These are phyloP conservation scores for Capsicum rhomboideum DNA, from an alignment of 257 asterid species.

Conservation along the genomic window DNA sequence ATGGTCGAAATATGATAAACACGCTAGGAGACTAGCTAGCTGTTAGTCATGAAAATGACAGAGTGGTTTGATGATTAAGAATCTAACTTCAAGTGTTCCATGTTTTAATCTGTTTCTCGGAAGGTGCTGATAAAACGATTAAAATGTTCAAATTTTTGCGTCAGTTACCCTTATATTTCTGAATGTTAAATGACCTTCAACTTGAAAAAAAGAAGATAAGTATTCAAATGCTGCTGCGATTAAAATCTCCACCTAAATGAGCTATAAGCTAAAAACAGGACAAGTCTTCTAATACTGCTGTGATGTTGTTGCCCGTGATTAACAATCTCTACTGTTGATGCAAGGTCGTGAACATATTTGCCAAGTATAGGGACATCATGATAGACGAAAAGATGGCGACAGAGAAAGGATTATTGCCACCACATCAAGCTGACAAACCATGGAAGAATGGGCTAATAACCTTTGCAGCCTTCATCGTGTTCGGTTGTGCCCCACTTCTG, in stretches of 20 bases:
- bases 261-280: too few species aligned
- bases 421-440: slow-evolving; percentile 41
- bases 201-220: not conserved
- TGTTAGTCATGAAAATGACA: not conserved
- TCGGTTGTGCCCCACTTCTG: slow-evolving; percentile 51
- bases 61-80: not conserved
- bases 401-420: slow-evolving; percentile 32
- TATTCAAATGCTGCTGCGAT: not conserved
- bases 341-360: slow-evolving; percentile 43
- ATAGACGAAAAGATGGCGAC: slow-evolving; percentile 44
- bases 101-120: too few species aligned
- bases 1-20: not conserved
- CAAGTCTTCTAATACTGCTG: too few species aligned
- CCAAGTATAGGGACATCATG: slow-evolving; percentile 44
- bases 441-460: slow-evolving; percentile 63
- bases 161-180: not conserved
- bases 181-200: not conserved
- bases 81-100: not conserved
- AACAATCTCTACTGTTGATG: not conserved
- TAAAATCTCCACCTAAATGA: too few species aligned
- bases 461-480: slow-evolving; percentile 35
- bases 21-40: not conserved
- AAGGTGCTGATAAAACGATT: too few species aligned
- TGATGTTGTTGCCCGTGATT: not conserved
- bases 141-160: not conserved